These are phyloP conservation scores for Scheffersomyces illinoinensis DNA, from an alignment of 1,139 yeast species.

Conservation along the genomic window DNA sequence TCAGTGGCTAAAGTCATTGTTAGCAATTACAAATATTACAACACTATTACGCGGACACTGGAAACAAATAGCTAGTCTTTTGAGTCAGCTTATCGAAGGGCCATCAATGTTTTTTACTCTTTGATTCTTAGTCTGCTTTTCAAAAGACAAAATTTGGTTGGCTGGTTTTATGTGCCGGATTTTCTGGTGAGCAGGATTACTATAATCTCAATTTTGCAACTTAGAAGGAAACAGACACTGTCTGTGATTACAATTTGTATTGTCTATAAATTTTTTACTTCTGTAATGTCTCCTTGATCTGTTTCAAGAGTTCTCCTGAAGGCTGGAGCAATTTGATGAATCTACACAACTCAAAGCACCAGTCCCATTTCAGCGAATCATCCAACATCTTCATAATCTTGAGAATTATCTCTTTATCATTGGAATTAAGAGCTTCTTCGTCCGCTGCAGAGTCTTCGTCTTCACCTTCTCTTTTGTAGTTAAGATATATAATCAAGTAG, in stretches of 20 bases:
- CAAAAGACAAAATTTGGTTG: constrained; percentile 31
- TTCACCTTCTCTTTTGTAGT: constrained; percentile 35
- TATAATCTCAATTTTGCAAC: not conserved
- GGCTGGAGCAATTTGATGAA: constrained; percentile 47
- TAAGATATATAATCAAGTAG: constrained; percentile 43
- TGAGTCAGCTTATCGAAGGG: not conserved
- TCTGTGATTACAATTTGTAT: not conserved
- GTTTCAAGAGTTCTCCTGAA: constrained; percentile 27
- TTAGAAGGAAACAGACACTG: not conserved
- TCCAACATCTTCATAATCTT: constrained; percentile 37
- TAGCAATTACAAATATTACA: not conserved
- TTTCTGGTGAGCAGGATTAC: not conserved
- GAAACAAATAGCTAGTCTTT: not conserved
- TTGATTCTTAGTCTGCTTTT: constrained; percentile 6
- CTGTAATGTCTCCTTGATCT: constrained; percentile 4
- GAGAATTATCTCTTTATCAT: constrained; percentile 35
- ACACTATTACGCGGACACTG: not conserved
- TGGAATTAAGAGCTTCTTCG: constrained; percentile 18
- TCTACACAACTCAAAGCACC: constrained; percentile 49
- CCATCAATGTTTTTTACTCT: not conserved
- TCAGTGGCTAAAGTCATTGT: constrained; percentile 72
- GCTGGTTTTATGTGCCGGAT: constrained; percentile 10
- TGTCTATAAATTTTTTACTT: not conserved
- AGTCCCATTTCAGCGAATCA: constrained; percentile 38
- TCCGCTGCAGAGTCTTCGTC: constrained; percentile 2